phyloP scores from a whole-genome alignment of 352 stramenopile genomes.

The Hyaloperonospora brassicae region DNA sequence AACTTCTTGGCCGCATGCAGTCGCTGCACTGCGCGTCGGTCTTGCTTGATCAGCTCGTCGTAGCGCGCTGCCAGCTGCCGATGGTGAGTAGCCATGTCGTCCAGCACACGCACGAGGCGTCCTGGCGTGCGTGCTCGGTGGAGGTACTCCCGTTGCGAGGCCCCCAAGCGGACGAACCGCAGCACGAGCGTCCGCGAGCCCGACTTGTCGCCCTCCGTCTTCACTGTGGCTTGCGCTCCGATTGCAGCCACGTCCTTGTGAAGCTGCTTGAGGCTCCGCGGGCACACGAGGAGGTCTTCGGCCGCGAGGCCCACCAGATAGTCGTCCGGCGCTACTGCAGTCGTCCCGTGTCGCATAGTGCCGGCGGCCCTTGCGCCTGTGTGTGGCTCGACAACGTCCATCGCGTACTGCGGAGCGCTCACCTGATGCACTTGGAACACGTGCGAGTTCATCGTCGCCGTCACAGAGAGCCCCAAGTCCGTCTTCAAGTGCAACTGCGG shows the following conservation, averaged over 20 bases:
- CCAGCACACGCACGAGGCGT: conserved; percentile 38
- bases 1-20: conserved; percentile 58
- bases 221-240: conserved; percentile 10
- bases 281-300: conserved; percentile 45
- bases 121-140: conserved; percentile 33
- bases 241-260: conserved; percentile 30
- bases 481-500: conserved; percentile 12
- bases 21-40: conserved; percentile 34
- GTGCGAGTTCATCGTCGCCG: conserved; percentile 37
- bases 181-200: conserved; percentile 30
- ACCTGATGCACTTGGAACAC: conserved; percentile 42
- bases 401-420: conserved; percentile 12
- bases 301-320: conserved; percentile 84
- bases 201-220: conserved; percentile 20
- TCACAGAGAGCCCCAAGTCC: conserved; percentile 41
- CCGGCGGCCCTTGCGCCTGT: conserved; percentile 24
- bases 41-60: conserved; percentile 28
- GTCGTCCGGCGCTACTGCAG: conserved; percentile 86
- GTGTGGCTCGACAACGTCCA: conserved; percentile 36
- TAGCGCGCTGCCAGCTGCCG: conserved; percentile 32
- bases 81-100: conserved; percentile 31
- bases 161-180: conserved; percentile 53
- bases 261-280: conserved; percentile 36
- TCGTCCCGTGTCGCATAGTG: conserved; percentile 14
- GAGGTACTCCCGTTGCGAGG: conserved; percentile 29